phyloP scores from a whole-genome alignment of 2,329 filamentous ascomycete species.

The Aspergillus quadrilineatus region DNA sequence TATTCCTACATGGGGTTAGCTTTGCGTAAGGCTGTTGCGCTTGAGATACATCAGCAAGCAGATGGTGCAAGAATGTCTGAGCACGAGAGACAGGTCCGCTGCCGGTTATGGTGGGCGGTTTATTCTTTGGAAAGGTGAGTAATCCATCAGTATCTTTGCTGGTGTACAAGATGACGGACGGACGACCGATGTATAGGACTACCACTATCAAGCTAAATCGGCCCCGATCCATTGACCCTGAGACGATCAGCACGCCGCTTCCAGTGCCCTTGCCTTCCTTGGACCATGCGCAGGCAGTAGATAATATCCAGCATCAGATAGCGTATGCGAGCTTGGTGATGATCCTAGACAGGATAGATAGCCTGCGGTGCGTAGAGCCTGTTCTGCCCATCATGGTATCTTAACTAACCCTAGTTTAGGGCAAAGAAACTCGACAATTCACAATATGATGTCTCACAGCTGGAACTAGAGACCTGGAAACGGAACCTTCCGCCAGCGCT shows the following conservation, averaged over 20 bases:
- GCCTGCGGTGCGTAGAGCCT: background rate
- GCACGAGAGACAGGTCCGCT: constrained; percentile 45
- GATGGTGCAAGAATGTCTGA: constrained; percentile 30
- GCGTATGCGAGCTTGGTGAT: constrained; percentile 30
- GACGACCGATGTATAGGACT: constrained; percentile 19
- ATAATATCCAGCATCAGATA: constrained; percentile 37
- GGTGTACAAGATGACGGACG: background rate
- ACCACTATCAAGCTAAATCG: constrained; percentile 18
- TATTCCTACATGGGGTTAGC: constrained; percentile 46
- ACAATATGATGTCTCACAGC: background rate
- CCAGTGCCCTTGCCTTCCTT: constrained; percentile 13
- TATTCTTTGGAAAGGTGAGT: constrained; percentile 36
- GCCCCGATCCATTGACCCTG: constrained; percentile 16
- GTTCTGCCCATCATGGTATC: no score
- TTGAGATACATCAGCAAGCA: constrained; percentile 20
- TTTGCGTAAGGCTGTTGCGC: constrained; percentile 53
- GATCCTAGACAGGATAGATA: constrained; percentile 27
- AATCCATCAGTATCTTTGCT: background rate
- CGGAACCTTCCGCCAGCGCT: constrained; percentile 14
- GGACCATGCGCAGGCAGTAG: constrained; percentile 26
- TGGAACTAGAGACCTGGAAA: background rate
- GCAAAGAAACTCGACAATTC: background rate
- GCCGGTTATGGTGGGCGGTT: constrained; percentile 54
- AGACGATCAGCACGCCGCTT: constrained; percentile 13
- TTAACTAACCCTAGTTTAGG: background rate